Percentiles rank a stretch among this genome's conserved stretches.
These are phyloP conservation scores for Iodosphaeria phyllophila DNA, from an alignment of 2,329 filamentous ascomycete genomes.

Conservation along the genomic window DNA sequence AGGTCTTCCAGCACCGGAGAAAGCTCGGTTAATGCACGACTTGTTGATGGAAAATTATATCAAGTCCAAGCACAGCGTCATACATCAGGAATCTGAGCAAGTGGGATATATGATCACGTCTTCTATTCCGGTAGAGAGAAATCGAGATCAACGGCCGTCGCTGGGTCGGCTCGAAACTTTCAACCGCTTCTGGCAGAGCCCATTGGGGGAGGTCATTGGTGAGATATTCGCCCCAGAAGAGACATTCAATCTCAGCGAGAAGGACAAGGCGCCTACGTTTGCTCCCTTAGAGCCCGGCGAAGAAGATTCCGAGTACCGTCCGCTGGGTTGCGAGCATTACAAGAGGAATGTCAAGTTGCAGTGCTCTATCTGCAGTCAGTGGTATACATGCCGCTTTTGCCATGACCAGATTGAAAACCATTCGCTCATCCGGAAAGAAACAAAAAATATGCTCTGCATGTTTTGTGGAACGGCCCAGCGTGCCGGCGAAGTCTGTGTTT, in stretches of 20 bases:
- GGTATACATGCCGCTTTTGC: slow-evolving; percentile 92
- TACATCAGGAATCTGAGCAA: too few relatives aligned
- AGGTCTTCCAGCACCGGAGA: slow-evolving; percentile 38
- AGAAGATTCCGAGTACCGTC: slow-evolving; percentile 17
- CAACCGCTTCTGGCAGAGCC: slow-evolving; percentile 39
- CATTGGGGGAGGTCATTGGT: slow-evolving; percentile 20
- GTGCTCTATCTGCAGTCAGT: slow-evolving; percentile 72
- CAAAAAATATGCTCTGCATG: slow-evolving; percentile 96
- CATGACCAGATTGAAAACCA: slow-evolving; percentile 75
- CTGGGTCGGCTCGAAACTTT: slow-evolving; percentile 31
- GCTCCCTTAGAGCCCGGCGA: slow-evolving; percentile 31
- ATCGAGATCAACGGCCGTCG: slow-evolving; percentile 18
- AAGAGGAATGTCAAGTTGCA: slow-evolving; percentile 91
- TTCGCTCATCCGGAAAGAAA: slow-evolving; percentile 60
- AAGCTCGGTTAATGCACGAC: slow-evolving; percentile 53
- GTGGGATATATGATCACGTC: slow-evolving; percentile 13
- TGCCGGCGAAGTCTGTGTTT: slow-evolving; percentile 58
- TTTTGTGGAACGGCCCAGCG: slow-evolving; percentile 71
- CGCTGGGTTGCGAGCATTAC: slow-evolving; percentile 79
- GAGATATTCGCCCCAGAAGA: slow-evolving; percentile 16
- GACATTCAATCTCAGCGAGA: slow-evolving; percentile 31
- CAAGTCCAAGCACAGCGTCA: too few relatives aligned
- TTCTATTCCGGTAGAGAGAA: too few relatives aligned
- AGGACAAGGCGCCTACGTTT: slow-evolving; percentile 51
- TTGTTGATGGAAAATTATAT: slow-evolving; percentile 52